Percentiles rank a stretch among this genome's conserved stretches.
These are phyloP conservation scores for Pseudognaphalium luteoalbum DNA, from an alignment of 129 eudicot species.

Conservation along the genomic window DNA sequence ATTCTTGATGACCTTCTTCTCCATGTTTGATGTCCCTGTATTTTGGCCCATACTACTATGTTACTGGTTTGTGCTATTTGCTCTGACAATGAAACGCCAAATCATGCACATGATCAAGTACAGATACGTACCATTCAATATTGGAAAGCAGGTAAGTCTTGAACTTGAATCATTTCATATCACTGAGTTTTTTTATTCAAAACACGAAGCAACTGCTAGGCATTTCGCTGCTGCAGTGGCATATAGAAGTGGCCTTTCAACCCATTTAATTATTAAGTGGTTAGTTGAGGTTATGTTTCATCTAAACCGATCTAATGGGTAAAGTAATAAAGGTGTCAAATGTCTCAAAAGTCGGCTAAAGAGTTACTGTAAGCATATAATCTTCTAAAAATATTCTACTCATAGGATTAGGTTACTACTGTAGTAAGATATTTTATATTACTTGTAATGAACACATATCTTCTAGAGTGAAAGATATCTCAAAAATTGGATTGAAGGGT, in stretches of 20 bases:
- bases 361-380: neutral
- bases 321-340: neutral
- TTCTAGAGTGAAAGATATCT: neutral
- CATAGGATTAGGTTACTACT: neutral
- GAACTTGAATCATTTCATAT: neutral
- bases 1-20: slow-evolving; percentile 45
- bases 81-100: slow-evolving; percentile 48
- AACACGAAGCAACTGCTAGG: neutral
- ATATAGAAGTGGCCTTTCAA: neutral
- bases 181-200: neutral
- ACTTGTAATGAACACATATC: neutral
- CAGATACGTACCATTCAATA: slow-evolving; percentile 41
- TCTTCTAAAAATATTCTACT: neutral
- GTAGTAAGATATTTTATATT: neutral
- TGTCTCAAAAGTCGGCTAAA: neutral
- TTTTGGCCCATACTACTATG: slow-evolving; percentile 48
- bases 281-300: neutral
- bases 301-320: neutral
- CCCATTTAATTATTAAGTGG: neutral
- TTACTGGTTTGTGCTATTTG: slow-evolving; percentile 49
- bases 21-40: slow-evolving; percentile 47
- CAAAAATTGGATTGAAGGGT: neutral
- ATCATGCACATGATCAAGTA: slow-evolving; percentile 51
- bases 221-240: neutral
- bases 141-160: slow-evolving; percentile 50